Percentiles rank a stretch among this genome's conserved stretches.
phyloP scores from a whole-genome alignment of 176 grass and related monocot genomes.

The Paspalum vaginatum region DNA sequence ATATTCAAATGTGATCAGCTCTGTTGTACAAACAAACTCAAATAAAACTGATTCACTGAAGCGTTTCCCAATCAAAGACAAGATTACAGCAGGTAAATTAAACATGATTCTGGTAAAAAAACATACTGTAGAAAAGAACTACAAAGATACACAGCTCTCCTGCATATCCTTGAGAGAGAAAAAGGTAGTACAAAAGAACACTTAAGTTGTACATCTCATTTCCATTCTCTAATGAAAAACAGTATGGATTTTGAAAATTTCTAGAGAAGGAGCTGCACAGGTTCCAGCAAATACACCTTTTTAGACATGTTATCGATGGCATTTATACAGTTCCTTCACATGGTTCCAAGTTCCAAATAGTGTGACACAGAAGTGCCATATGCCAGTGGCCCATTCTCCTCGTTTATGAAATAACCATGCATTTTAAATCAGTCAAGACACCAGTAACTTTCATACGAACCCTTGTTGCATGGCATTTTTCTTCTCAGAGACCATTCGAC shows the following conservation, averaged over 20 bases:
- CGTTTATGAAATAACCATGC: not conserved
- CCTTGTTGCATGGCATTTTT: not conserved
- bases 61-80: not conserved
- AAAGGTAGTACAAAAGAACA: not conserved
- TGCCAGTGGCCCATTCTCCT: not conserved
- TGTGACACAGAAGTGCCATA: not conserved
- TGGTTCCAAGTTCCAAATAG: not conserved
- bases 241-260: not conserved
- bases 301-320: not conserved
- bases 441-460: not conserved
- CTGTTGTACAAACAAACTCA: not conserved
- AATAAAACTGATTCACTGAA: not conserved
- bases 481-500: not conserved
- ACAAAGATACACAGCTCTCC: not conserved
- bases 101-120: conserved; percentile 14
- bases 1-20: conserved; percentile 9
- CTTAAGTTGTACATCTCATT: conserved; percentile 12
- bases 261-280: not conserved
- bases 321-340: not conserved
- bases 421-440: not conserved
- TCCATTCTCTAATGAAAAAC: not conserved
- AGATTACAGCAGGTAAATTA: not conserved
- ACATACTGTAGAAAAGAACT: conserved; percentile 3
- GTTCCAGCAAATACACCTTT: not conserved
- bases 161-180: not conserved